Percentiles rank a stretch among this genome's conserved stretches.
Evolutionary conservation across 1,284 basidiomycete species (phyloP).

Genomic region (Fomitiporia mediterranea): DNA sequence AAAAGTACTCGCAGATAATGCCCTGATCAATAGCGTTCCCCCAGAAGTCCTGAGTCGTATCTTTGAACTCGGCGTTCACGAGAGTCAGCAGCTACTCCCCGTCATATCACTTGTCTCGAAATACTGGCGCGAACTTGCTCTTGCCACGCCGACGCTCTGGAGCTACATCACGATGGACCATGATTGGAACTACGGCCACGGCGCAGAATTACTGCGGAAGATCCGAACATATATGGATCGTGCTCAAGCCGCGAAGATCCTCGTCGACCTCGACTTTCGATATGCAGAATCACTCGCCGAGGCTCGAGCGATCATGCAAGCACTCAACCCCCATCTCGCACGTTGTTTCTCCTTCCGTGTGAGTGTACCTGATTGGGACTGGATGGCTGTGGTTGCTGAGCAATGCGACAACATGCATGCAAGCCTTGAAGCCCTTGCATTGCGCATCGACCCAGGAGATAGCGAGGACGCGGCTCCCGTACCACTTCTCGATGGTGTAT

Average conservation of each 20-base stretch:
- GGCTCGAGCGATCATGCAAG: constrained; percentile 27
- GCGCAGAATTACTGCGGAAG: constrained; percentile 28
- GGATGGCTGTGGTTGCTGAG: constrained; percentile 28
- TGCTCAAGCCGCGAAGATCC: constrained; percentile 30
- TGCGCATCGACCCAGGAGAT: constrained; percentile 30
- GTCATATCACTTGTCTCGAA: constrained; percentile 29
- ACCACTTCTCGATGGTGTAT: constrained; percentile 26
- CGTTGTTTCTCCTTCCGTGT: constrained; percentile 31
- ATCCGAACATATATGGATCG: constrained; percentile 27
- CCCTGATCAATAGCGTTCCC: constrained; percentile 31
- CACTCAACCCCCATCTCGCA: constrained; percentile 28
- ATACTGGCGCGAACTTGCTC: constrained; percentile 28
- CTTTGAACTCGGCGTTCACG: constrained; percentile 33
- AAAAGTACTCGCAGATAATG: constrained; percentile 26
- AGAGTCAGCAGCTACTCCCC: constrained; percentile 25
- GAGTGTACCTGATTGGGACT: constrained; percentile 29
- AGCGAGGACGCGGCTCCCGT: constrained; percentile 28
- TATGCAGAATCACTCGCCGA: constrained; percentile 27
- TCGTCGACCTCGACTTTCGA: constrained; percentile 30
- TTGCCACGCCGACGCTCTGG: constrained; percentile 31
- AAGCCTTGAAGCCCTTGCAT: constrained; percentile 28
- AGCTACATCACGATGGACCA: constrained; percentile 31
- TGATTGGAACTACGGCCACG: constrained; percentile 27
- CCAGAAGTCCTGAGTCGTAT: constrained; percentile 33
- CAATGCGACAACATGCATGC: constrained; percentile 26